These are phyloP conservation scores for Alectoria sarmentosa DNA, from an alignment of 495 filamentous ascomycete species.

Conservation along the genomic window DNA sequence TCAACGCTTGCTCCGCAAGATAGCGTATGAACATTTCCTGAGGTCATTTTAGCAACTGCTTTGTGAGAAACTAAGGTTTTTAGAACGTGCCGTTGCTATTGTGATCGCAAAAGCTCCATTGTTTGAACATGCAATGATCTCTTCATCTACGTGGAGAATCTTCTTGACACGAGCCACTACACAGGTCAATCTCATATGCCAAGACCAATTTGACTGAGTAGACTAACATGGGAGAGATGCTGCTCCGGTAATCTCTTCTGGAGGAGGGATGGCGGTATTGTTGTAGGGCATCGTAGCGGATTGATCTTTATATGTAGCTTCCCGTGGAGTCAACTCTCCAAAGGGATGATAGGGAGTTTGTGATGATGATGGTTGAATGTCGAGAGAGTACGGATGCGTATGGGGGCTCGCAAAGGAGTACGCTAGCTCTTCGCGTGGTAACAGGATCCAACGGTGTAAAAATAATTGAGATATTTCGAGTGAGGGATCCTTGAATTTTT, in stretches of 20 bases:
- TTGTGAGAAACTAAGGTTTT: background rate
- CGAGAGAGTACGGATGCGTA: background rate
- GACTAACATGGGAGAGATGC: slow-evolving; percentile 76
- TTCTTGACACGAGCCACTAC: slow-evolving; percentile 88
- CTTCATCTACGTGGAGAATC: slow-evolving; percentile 82
- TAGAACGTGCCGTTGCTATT: slow-evolving; percentile 63
- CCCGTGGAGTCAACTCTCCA: background rate
- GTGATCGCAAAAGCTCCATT: slow-evolving; percentile 94
- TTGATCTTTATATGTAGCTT: background rate
- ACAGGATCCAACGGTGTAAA: background rate
- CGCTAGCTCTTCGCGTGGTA: background rate
- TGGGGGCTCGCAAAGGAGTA: background rate
- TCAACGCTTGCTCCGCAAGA: slow-evolving; percentile 74
- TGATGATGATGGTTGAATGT: background rate
- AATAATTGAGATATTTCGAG: background rate
- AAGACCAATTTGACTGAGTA: background rate
- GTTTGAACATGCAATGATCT: slow-evolving; percentile 76
- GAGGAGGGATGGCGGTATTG: slow-evolving; percentile 67
- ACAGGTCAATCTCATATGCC: background rate
- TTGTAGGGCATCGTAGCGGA: slow-evolving; percentile 72
- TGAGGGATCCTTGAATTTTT: background rate
- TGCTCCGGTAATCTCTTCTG: slow-evolving; percentile 78
- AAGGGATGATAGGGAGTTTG: background rate
- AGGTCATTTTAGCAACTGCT: background rate
- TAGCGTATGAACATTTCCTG: slow-evolving; percentile 97